Percentiles rank a stretch among this genome's conserved stretches.
phyloP scores from a whole-genome alignment of 306 rosid genomes.

The Malus sylvestris region DNA sequence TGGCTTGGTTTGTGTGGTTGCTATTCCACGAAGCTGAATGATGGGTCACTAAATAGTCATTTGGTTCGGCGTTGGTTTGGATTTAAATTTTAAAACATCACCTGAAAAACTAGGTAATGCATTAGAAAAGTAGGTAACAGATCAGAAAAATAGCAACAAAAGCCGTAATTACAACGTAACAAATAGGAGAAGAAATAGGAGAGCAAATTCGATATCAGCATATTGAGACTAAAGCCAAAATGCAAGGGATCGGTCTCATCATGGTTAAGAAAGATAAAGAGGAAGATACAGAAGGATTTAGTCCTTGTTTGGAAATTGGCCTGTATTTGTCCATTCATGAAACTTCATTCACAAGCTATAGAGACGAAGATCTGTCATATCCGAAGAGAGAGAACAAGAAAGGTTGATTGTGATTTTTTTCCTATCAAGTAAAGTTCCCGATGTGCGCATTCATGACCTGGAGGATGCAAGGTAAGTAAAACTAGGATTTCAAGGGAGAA shows the following conservation, averaged over 20 bases:
- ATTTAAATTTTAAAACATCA: not conserved
- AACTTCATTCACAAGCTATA: not conserved
- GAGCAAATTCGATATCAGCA: not conserved
- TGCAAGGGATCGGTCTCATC: not conserved
- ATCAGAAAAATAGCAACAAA: not conserved
- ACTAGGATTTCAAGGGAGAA: not conserved
- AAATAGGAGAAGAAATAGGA: not conserved
- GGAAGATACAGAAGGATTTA: not conserved
- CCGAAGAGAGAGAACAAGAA: not conserved
- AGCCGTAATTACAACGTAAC: not conserved
- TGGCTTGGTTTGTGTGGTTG: not conserved
- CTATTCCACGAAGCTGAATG: slow-evolving; percentile 1
- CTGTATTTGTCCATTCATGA: not conserved
- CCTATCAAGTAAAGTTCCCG: not conserved
- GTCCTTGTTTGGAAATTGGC: not conserved
- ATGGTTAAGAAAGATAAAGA: not conserved
- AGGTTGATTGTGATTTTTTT: not conserved
- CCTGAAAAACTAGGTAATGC: not conserved
- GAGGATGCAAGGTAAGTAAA: not conserved
- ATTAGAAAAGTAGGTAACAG: not conserved
- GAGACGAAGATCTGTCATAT: not conserved
- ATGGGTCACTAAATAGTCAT: not conserved
- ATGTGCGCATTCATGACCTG: not conserved
- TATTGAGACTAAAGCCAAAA: not conserved
- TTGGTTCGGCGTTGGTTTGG: not conserved